A percentile compares a stretch with the other conserved stretches of the same genome.
phyloP scores from a whole-genome alignment of 1,139 yeast species.

The Spathaspora sp. region DNA sequence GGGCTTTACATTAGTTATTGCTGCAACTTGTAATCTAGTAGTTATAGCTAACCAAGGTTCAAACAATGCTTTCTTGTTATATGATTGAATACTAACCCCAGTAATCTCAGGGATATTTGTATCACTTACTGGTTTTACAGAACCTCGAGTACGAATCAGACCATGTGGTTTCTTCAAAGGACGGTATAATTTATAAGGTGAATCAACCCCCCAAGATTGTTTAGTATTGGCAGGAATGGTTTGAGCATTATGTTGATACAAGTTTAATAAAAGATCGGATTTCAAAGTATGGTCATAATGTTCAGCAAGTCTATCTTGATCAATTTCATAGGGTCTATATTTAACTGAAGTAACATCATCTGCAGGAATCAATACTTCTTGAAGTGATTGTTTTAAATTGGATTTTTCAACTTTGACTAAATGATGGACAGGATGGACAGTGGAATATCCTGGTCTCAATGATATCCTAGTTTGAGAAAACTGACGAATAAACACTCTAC shows the following conservation, averaged over 20 bases:
- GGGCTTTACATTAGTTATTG: conserved; percentile 89
- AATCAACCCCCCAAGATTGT: conserved; percentile 83
- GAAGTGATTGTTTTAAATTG: conserved; percentile 65
- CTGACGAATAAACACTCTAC: conserved; percentile 34
- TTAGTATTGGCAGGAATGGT: conserved; percentile 64
- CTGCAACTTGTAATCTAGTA: conserved; percentile 81
- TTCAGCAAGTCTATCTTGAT: conserved; percentile 78
- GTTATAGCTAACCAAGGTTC: conserved; percentile 75
- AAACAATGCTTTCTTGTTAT: conserved; percentile 71
- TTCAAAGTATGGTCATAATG: conserved; percentile 73
- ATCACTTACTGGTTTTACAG: conserved; percentile 63
- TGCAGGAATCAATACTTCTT: conserved; percentile 63
- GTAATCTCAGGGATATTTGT: conserved; percentile 71
- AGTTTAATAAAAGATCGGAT: conserved; percentile 75
- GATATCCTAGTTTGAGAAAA: conserved; percentile 43
- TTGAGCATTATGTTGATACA: conserved; percentile 65
- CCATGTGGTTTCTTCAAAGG: conserved; percentile 66
- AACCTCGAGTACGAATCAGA: conserved; percentile 66
- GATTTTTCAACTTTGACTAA: conserved; percentile 72
- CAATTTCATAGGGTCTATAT: conserved; percentile 67
- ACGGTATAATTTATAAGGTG: conserved; percentile 90
- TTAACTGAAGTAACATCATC: conserved; percentile 77
- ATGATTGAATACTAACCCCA: conserved; percentile 70
- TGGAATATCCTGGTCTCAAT: conserved; percentile 69
- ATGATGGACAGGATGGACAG: conserved; percentile 91